phyloP scores from a whole-genome alignment of 805 yeast genomes.

The Saturnispora serradocipensis region DNA sequence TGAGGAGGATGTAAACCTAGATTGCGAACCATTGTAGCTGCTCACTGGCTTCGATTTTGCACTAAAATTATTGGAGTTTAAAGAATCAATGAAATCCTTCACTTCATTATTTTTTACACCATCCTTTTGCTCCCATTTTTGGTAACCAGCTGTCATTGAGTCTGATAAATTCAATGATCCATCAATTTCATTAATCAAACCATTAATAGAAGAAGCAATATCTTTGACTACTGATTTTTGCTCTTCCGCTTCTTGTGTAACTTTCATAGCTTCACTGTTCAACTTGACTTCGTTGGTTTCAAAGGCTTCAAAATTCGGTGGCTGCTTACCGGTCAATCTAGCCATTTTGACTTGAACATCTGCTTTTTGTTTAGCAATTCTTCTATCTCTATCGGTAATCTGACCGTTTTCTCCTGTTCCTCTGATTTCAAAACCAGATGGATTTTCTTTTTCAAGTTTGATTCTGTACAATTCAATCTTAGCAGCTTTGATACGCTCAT shows the following conservation, averaged over 20 bases:
- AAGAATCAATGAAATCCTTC: conserved; percentile 47
- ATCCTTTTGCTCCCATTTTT: conserved; percentile 74
- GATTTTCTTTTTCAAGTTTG: conserved; percentile 50
- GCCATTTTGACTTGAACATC: conserved; percentile 82
- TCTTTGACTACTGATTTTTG: conserved; percentile 59
- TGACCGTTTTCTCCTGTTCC: conserved; percentile 88
- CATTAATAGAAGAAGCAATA: conserved; percentile 61
- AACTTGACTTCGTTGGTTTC: conserved; percentile 48
- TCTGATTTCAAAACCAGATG: conserved; percentile 51
- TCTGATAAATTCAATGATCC: conserved; percentile 23
- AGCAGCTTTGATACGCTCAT: conserved; percentile 56
- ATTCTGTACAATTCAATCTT: conserved; percentile 57
- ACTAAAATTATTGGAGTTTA: conserved; percentile 31
- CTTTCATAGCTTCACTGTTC: conserved; percentile 40
- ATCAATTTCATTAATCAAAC: conserved; percentile 37
- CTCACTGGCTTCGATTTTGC: not conserved
- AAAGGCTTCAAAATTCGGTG: conserved; percentile 35
- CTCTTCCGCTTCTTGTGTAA: conserved; percentile 44
- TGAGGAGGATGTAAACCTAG: not conserved
- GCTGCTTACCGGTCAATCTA: conserved; percentile 72
- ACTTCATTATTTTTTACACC: conserved; percentile 64
- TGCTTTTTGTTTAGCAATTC: conserved; percentile 74
- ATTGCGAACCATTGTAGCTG: not conserved
- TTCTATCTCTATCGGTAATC: conserved; percentile 73
- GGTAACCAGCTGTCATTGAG: conserved; percentile 39